A percentile compares a stretch with the other conserved stretches of the same genome.
phyloP scores from a whole-genome alignment of 1,284 basidiomycete species.

The Lentinula novae-zelandiae region DNA sequence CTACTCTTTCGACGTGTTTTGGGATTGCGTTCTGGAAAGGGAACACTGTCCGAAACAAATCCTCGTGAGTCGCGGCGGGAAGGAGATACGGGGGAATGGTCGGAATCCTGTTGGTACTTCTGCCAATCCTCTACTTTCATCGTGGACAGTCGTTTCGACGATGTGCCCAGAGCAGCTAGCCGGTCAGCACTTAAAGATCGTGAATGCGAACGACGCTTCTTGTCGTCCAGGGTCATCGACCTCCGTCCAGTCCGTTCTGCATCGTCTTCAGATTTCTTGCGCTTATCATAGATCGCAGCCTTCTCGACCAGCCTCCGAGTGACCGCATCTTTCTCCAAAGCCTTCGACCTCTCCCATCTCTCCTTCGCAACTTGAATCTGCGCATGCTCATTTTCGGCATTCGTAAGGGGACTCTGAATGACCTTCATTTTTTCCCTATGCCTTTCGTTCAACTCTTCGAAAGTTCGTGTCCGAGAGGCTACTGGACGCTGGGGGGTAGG shows the following conservation, averaged over 20 bases:
- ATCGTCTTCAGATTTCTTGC: slow-evolving; percentile 41
- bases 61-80: slow-evolving; percentile 34
- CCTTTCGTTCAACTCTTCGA: slow-evolving; percentile 78
- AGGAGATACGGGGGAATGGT: slow-evolving; percentile 21
- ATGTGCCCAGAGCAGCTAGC: slow-evolving; percentile 45
- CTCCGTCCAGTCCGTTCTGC: slow-evolving; percentile 27
- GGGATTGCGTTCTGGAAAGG: slow-evolving; percentile 40
- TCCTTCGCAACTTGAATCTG: slow-evolving; percentile 63
- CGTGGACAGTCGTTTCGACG: slow-evolving; percentile 58
- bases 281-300: slow-evolving; percentile 50
- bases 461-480: slow-evolving; percentile 57
- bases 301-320: slow-evolving; percentile 67
- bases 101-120: slow-evolving; percentile 52
- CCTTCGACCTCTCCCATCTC: slow-evolving; percentile 74
- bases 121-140: slow-evolving; percentile 84
- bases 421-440: slow-evolving; percentile 76
- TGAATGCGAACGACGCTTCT: slow-evolving; percentile 37
- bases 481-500: slow-evolving; percentile 46
- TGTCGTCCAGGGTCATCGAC: slow-evolving; percentile 24
- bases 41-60: slow-evolving; percentile 28
- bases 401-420: slow-evolving; percentile 71
- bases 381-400: slow-evolving; percentile 67
- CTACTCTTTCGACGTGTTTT: slow-evolving; percentile 25
- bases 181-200: slow-evolving; percentile 57
- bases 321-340: slow-evolving; percentile 66